Base-by-base conservation (phyloP, 176 grass and related monocot genomes). In the Raddia guianensis region DNA sequence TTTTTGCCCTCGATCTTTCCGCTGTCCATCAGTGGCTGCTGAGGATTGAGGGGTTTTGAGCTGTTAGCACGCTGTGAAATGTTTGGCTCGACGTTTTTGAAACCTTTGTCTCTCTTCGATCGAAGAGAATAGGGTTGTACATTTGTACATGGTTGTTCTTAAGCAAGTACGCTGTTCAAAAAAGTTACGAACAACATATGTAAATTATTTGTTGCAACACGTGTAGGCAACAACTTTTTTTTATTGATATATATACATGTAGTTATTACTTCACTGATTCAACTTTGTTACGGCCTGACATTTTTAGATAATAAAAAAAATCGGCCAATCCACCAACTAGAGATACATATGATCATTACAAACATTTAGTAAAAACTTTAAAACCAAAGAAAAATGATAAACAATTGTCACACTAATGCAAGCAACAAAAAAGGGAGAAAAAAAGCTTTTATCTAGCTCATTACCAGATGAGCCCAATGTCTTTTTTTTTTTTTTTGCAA, bases 71-170 rank as follows among this genome's bases (percentile, higher is more conserved):
- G 34, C 10, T 68, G 61, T 53, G 63, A 49, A 33, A 78, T 65
- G 33, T 62, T 71, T 49, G 79, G 80, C 5, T 82, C 62, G 18
- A 12, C 44, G 45, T 52, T 73, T 63, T 63, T 81, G 55, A 57
- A 48, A 40, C 68, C 66, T 40, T 9, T 61, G 18, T 32, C 44
- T 40, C 43, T 55, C 8, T 71, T 71, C 27, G 46, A 47, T n/a
- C 12, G 15, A 32, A 50, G 63, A 86, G 63, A 62, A 63, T 48
- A 49, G 73, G 35, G 40, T 48, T 87, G 49, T 85, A 45, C 67
- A 43, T 69, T 48, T 79, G 49, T 79, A 63, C 69, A 82, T 32
- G 14, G 9, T 32, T 74, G 9, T 61, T 53, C 32, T 51, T 67
- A 43, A 44, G 34, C 18, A 27, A 68, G n/a, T 32, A 43, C 5